These are phyloP conservation scores for Mycena sp. DNA, from an alignment of 1,284 basidiomycete species.

Conservation along the genomic window DNA sequence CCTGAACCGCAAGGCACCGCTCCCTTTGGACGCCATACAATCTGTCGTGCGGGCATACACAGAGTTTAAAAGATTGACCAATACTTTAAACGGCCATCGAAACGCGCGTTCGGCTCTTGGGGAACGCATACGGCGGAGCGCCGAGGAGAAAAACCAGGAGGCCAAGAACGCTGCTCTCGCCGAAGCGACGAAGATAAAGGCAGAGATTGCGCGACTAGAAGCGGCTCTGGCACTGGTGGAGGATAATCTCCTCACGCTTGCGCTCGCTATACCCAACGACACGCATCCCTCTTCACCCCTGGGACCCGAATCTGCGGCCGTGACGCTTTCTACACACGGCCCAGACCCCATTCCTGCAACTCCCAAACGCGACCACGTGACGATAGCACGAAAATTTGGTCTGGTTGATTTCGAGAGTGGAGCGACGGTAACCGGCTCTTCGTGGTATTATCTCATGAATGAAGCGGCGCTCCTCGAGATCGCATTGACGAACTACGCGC, in stretches of 20 bases:
- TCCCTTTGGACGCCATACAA: conserved; percentile 66
- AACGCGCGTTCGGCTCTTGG: conserved; percentile 65
- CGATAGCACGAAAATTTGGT: conserved; percentile 70
- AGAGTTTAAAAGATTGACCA: conserved; percentile 62
- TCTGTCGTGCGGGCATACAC: conserved; percentile 65
- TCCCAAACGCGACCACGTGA: conserved; percentile 76
- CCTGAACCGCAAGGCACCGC: conserved; percentile 68
- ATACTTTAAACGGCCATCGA: conserved; percentile 63
- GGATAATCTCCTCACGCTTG: conserved; percentile 65
- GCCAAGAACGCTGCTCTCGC: conserved; percentile 56
- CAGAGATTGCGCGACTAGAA: conserved; percentile 66
- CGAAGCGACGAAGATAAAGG: conserved; percentile 71
- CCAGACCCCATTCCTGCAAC: conserved; percentile 61
- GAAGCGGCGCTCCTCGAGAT: conserved; percentile 90
- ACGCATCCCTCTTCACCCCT: conserved; percentile 83
- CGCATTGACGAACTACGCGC: conserved; percentile 88
- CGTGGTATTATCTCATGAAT: conserved; percentile 92
- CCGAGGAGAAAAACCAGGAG: conserved; percentile 50
- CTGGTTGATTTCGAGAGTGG: conserved; percentile 85
- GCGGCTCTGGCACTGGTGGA: conserved; percentile 57
- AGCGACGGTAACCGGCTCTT: conserved; percentile 82
- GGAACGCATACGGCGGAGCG: conserved; percentile 60
- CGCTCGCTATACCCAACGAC: conserved; percentile 85
- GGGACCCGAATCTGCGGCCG: conserved; percentile 79
- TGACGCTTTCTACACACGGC: conserved; percentile 73